These are phyloP conservation scores for Theobroma cacao DNA, from an alignment of 345 rosid genomes.

Conservation along the genomic window DNA sequence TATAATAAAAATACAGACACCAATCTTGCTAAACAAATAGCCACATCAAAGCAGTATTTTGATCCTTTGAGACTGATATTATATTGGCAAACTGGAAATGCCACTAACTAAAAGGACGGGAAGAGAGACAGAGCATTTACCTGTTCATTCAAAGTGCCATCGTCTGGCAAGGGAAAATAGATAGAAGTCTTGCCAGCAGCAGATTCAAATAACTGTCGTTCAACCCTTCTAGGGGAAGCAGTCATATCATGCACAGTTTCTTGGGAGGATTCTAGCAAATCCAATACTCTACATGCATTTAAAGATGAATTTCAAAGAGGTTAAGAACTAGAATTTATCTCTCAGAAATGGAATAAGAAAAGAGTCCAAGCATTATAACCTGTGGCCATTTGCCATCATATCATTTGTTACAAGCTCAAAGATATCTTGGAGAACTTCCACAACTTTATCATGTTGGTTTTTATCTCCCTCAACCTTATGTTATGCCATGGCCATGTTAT, in stretches of 20 bases:
- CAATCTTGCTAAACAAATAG: background rate
- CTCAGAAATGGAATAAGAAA: slow-evolving; percentile 13
- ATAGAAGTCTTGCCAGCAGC: slow-evolving; percentile 44
- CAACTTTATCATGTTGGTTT: slow-evolving; percentile 51
- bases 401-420: slow-evolving; percentile 85
- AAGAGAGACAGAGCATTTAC: slow-evolving; percentile 25
- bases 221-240: slow-evolving; percentile 43
- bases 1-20: background rate
- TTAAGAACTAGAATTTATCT: slow-evolving; percentile 10
- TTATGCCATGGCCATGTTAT: slow-evolving; percentile 15
- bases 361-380: slow-evolving; percentile 44
- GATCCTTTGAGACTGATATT: background rate
- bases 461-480: slow-evolving; percentile 61
- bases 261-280: slow-evolving; percentile 35
- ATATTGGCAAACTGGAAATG: background rate
- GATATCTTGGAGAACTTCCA: slow-evolving; percentile 85
- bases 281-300: slow-evolving; percentile 49
- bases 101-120: background rate
- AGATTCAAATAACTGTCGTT: slow-evolving; percentile 74
- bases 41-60: background rate
- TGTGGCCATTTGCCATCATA: slow-evolving; percentile 70
- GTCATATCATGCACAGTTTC: slow-evolving; percentile 34
- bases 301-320: slow-evolving; percentile 5
- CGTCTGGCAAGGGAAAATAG: slow-evolving; percentile 81
- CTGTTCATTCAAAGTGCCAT: slow-evolving; percentile 68